Evolutionary conservation across 2,329 filamentous ascomycete genomes (phyloP), one percentile per base, ranked within the genome.

Genomic region (Fusarium phyllophilum): DNA sequence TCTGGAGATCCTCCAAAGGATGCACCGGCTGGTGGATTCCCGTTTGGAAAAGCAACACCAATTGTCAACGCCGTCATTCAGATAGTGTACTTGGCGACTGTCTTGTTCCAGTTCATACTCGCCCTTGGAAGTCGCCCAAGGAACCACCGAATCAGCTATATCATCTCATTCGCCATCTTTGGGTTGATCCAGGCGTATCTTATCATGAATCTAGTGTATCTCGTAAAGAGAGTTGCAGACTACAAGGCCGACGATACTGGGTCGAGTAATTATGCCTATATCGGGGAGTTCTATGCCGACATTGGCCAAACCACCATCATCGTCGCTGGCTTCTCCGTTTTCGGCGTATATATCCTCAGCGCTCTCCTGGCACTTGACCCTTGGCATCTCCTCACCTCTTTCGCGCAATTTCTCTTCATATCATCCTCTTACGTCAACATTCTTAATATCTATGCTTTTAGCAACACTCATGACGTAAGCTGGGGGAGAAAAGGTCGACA

Each of bases 51-150:
- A 3, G 66, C 62, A 9, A 74, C 66, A 3, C 69, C 66, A 0
- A 45, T 62, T 1, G 48, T 73, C 0, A 74, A 74, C 2, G 42
- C 66, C 0, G 24, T 73, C 0, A 39, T 74, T 3, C 64, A 64
- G 14, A 62, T 63, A 2, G 42, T 70, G 1, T 74, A 74, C 20
- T 2, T 67, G 0, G 70, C 59, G 0, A 68, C 63, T 1, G 26
- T 74, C 0, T 9, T 74, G 0, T 51, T 73, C 4, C 72, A 74
- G 45, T 74, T 70, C 4, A 60, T 74, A 18, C 54, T 74, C 0
- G 72, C 72, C 0, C 36, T 74, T 0, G 72, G 72, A 18, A 68
- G 60, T 8, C 39, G 70, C 0, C 70, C 70, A 0, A 67, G 66
- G 1, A 68, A 60, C 0, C 58, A 62, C 1, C 39, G 51, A 8